Percentiles rank a stretch among this genome's conserved stretches.
Conservation (phyloP, 2,329 filamentous ascomycete species). For the Penicillium sp. region DNA sequence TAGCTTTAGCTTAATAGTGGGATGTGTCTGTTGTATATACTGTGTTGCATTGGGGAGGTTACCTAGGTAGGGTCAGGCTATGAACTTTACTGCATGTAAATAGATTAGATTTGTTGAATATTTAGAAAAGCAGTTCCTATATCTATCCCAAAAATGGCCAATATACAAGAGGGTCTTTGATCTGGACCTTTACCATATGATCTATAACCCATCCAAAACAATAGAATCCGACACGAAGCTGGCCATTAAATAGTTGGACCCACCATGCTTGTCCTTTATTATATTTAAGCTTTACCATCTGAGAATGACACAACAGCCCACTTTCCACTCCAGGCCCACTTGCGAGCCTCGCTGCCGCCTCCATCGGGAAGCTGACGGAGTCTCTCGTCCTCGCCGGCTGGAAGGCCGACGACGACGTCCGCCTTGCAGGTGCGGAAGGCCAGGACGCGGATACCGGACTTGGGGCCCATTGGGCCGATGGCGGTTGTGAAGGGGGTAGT, state of each 20-base stretch:
- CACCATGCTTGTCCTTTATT: background rate
- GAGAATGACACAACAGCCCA: slow-evolving; percentile 92
- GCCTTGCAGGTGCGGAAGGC: slow-evolving; percentile 93
- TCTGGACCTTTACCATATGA: slow-evolving; percentile 1
- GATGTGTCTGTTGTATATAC: too few species aligned
- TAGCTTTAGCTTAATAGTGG: too few species aligned
- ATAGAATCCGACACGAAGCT: background rate
- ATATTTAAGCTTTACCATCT: slow-evolving; percentile 53
- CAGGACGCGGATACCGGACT: slow-evolving; percentile 76
- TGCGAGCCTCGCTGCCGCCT: slow-evolving; percentile 63
- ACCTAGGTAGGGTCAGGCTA: too few species aligned
- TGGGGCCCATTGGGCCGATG: slow-evolving; percentile 76
- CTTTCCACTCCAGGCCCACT: slow-evolving; percentile 95
- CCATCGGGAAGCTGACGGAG: slow-evolving; percentile 64
- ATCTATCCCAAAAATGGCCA: background rate
- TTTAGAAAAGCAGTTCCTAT: too few species aligned
- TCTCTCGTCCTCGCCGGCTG: slow-evolving; percentile 74
- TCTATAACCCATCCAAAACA: background rate
- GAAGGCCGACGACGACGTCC: slow-evolving; percentile 87
- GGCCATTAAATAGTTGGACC: background rate
- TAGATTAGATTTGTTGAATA: too few species aligned
- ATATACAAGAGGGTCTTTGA: background rate
- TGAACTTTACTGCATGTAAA: too few species aligned
- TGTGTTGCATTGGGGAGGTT: too few species aligned
- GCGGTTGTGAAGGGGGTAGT: slow-evolving; percentile 81